Evolutionary conservation across 2,329 filamentous ascomycete species (phyloP), one percentile per base, ranked within the genome.

Genomic region (Exophiala xenobiotica): DNA sequence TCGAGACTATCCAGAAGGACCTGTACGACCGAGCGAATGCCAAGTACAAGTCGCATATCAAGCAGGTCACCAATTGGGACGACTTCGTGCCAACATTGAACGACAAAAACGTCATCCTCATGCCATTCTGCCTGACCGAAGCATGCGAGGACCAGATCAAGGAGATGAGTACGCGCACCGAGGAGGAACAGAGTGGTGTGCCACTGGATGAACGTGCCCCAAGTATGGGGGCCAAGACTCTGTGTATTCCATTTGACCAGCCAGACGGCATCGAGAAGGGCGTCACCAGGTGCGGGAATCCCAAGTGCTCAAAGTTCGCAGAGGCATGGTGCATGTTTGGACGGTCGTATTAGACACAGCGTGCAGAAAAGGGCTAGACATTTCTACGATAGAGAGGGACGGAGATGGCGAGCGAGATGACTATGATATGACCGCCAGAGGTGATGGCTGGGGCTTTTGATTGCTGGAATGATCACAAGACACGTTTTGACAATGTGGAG

Each of bases 131-230:
- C 68, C 77, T 91, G 56, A 87, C 82, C 9, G 82, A 82, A 54
- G 83, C 88, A 68, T 97, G 92, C 67, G 92, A 96, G 73, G 92
- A 96, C 64, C 83, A 89, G 70, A 90, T 97, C 76, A 97, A 97
- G 81, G 90, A 95, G 50, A 78, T 91, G 67, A 95, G 89, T 57
- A 89, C 87, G 37, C 86, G 87, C 59, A 87, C 85, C 62, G 85
- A 70, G 2, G 72, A 77, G 64, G 70, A 75, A 49, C 73, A 77
- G 43, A 70, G 69, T 76, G 87, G 88, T 76, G 83, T 85, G 69
- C 70, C 82, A 72, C 70, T 92, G 77, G 83, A 95, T 80, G 78
- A 85, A 64, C 81, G 81, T 61, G 85, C 83, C 48, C 86, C 86
- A 52, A 83, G 80, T 55, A 89, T 89, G 86, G 86, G 86, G 39